These are phyloP conservation scores for Claviceps maximensis DNA, from an alignment of 2,329 filamentous ascomycete genomes.

Conservation along the genomic window DNA sequence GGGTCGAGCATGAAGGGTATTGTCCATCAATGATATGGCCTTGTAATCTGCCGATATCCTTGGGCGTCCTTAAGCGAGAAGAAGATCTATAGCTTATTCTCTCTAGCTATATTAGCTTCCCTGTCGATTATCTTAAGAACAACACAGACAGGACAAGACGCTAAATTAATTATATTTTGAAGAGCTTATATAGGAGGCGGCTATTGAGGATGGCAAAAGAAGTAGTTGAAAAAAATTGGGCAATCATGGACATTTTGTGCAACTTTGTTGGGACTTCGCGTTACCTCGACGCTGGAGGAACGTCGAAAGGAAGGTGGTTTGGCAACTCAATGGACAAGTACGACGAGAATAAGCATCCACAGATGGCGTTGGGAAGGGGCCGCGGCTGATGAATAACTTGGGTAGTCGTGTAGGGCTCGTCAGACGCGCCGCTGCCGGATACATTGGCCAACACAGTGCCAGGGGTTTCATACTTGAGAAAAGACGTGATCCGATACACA, in stretches of 20 bases:
- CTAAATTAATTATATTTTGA: slow-evolving; percentile 48
- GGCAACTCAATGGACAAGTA: slow-evolving; percentile 39
- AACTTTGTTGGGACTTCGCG: slow-evolving; percentile 32
- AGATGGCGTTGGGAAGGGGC: slow-evolving; percentile 20
- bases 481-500: slow-evolving; percentile 13
- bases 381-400: slow-evolving; percentile 6
- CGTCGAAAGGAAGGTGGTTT: slow-evolving; percentile 29
- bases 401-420: slow-evolving; percentile 1
- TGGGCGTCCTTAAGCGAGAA: slow-evolving; percentile 33
- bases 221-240: slow-evolving; percentile 30
- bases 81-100: slow-evolving; percentile 26
- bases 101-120: slow-evolving; percentile 32
- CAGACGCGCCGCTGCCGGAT: slow-evolving; percentile 9
- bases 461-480: slow-evolving; percentile 9
- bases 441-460: slow-evolving; percentile 13
- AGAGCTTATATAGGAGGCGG: slow-evolving; percentile 34
- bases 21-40: neutral
- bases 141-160: slow-evolving; percentile 40
- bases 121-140: slow-evolving; percentile 42
- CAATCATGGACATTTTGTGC: slow-evolving; percentile 41
- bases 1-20: neutral
- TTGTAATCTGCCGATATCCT: neutral
- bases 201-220: slow-evolving; percentile 20
- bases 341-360: slow-evolving; percentile 35
- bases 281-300: slow-evolving; percentile 32